Evolutionary conservation across 345 rosid species (phyloP), one percentile per base, ranked within the genome.

Genomic region (Camelina sativa): DNA sequence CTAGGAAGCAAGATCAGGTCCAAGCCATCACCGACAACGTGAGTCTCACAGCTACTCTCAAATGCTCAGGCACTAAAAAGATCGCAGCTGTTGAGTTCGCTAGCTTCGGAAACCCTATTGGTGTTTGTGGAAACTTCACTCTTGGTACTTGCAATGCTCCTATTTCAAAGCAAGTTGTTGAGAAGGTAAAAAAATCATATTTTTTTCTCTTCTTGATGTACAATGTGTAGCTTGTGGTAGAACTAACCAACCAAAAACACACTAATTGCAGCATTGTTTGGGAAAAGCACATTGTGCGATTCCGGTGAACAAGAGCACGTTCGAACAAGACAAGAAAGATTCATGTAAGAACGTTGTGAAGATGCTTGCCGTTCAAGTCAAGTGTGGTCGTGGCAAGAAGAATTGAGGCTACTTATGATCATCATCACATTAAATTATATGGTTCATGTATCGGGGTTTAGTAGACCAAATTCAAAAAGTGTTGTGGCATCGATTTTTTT

Each of bases 61-160:
- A 38, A 56, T 95, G 99, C 67, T 74, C 89, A 5, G 56, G 70
- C 71, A 34, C 72, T 41, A 86, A 82, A 79, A 68, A 82, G 79
- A 83, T 92, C 17, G 61, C 72, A 9, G 78, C 77, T 1, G 89
- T 95, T 20, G 90, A 95, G 62, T 95, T 92, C 50, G 96, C 97
- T 3, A 88, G 93, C 85, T 95, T 78, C 30, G 97, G 99, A 22
- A 80, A 89, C 69, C 90, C 99, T 57, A 40, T 10, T 19, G 97
- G 99, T 20, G 9, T 74, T 20, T 95, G 99, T 70, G 97, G 97
- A 38, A 52, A 54, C 72, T 89, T 61, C 73, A 6, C 19, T 2
- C 25, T 40, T 51, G 99, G 96, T 55, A 79, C 82, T 2, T 95
- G 99, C 84, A 69, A 64, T 43, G 81, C 85, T 28, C 71, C 89